Evolutionary conservation across 164 flowering plant genomes (phyloP), one percentile per base, ranked within the genome.

Genomic region (Magnolia sinica): DNA sequence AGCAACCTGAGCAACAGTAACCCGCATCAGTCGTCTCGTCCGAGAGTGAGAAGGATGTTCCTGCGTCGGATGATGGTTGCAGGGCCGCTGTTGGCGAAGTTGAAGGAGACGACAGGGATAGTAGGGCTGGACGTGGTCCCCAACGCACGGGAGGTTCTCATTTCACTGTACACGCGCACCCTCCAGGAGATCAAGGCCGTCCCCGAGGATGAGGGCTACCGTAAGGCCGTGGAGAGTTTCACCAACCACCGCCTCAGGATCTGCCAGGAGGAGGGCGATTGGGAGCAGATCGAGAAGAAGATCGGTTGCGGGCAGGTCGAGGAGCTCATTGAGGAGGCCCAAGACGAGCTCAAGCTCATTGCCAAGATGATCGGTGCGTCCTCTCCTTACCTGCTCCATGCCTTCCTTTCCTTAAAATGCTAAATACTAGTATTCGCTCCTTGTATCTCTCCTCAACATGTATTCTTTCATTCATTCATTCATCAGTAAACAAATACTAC

Each of bases 61-160:
- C 92, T 94, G 68, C 89, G 92, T 8, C 90, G 97, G 27, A 83
- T 95, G 71, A 55, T 55, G 61, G 16, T 55, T 11, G 94, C 84
- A 16, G 83, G 91, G 88, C 98, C 99, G 73, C 75, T 94, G 80
- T 67, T 91, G 91, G 98, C 97, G 16, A 91, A 77, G 81, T 88
- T 94, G 87, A 96, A 96, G 90, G 90, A 92, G 84, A 91, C 98
- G 81, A 96, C 99, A 4, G 99, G 99, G 78, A 96, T 96, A 78
- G 97, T 88, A 0, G 98, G 99, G 11, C 81, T 96, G 50, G 99
- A 96, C 3, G 99, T 96, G 81, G 98, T 91, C 3, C 97, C 97
- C 2, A 96, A 96, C 76, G 98, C 98, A 2, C 73, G 97, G 50
- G 96, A 92, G 79, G 95, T 92, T 0, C 81, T 96, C 79, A 91